phyloP scores from a whole-genome alignment of 495 filamentous ascomycete species.

The Polyplosphaeria fusca region DNA sequence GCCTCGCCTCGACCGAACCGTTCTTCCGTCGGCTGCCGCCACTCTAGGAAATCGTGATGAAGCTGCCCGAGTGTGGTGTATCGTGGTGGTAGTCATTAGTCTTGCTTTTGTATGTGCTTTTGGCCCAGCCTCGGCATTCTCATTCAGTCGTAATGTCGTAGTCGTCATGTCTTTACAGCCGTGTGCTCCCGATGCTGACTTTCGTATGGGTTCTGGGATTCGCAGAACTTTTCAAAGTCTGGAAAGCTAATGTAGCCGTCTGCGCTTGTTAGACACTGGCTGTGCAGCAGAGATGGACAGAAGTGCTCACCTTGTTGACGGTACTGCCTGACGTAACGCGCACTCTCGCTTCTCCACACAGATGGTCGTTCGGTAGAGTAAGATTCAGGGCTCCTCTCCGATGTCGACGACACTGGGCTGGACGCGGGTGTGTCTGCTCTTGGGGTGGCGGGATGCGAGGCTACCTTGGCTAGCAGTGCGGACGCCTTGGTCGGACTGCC shows the following conservation, averaged over 20 bases:
- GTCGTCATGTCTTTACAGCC: constrained; percentile 30
- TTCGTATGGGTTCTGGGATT: constrained; percentile 26
- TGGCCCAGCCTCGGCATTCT: neutral
- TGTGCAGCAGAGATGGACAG: neutral
- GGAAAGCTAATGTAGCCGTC: constrained; percentile 51
- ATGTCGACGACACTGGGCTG: constrained; percentile 18
- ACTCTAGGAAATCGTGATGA: constrained; percentile 5
- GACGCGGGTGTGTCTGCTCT: constrained; percentile 19
- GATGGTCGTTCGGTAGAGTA: constrained; percentile 23
- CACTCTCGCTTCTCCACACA: constrained; percentile 27
- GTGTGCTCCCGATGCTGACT: constrained; percentile 23
- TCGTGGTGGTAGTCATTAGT: constrained; percentile 2
- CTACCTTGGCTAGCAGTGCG: constrained; percentile 37
- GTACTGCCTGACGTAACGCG: constrained; percentile 23
- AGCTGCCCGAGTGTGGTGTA: constrained; percentile 9
- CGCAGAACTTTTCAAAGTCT: constrained; percentile 45
- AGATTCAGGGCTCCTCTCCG: constrained; percentile 19
- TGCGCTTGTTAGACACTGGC: constrained; percentile 1
- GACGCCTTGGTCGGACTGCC: constrained; percentile 35
- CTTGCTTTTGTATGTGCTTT: constrained; percentile 7
- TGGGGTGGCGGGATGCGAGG: constrained; percentile 31
- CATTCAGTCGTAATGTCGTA: neutral
- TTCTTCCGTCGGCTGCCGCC: constrained; percentile 6
- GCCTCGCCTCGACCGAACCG: constrained; percentile 3
- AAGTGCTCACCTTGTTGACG: constrained; percentile 31